A percentile compares a stretch with the other conserved stretches of the same genome.
Evolutionary conservation across 1,284 basidiomycete species (phyloP).

Genomic region (Entoloma clypeatum): DNA sequence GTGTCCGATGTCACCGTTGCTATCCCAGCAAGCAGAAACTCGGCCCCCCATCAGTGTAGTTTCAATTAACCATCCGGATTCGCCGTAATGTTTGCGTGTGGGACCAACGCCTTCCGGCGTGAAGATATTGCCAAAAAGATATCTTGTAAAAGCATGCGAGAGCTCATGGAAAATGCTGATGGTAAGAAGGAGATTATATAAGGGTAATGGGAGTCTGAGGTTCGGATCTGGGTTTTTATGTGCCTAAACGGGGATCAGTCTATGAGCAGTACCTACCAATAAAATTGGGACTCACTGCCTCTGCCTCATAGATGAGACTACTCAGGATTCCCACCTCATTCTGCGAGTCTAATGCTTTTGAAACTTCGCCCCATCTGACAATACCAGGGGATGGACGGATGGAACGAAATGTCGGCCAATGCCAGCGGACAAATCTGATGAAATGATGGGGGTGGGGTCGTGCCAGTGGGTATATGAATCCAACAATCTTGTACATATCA

Average conservation of each 20-base stretch:
- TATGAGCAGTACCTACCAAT: constrained; percentile 3
- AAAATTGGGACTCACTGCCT: constrained; percentile 7
- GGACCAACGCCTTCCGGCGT: constrained; percentile 8
- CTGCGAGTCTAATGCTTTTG: background rate
- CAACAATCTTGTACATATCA: background rate
- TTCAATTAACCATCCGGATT: constrained; percentile 7
- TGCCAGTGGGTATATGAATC: background rate
- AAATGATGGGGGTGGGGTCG: constrained; percentile 2
- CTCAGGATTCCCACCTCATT: constrained; percentile 3
- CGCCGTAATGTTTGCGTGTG: background rate
- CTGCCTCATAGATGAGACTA: constrained; percentile 4
- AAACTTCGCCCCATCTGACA: constrained; percentile 6
- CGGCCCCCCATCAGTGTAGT: constrained; percentile 4
- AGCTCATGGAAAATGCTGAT: constrained; percentile 2
- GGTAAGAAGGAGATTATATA: constrained; percentile 7
- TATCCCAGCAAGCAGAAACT: constrained; percentile 5
- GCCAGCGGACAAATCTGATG: background rate
- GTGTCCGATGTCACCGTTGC: constrained; percentile 3
- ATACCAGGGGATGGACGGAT: background rate
- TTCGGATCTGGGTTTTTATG: background rate
- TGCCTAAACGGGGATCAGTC: constrained; percentile 1
- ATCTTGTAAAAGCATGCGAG: constrained; percentile 5
- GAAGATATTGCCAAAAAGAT: constrained; percentile 6
- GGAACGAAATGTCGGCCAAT: constrained; percentile 6
- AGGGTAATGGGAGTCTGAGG: constrained; percentile 2